Conservation (phyloP, 371 early-diverging fungal genomes). For the Basidiobolus meristosporus region DNA sequence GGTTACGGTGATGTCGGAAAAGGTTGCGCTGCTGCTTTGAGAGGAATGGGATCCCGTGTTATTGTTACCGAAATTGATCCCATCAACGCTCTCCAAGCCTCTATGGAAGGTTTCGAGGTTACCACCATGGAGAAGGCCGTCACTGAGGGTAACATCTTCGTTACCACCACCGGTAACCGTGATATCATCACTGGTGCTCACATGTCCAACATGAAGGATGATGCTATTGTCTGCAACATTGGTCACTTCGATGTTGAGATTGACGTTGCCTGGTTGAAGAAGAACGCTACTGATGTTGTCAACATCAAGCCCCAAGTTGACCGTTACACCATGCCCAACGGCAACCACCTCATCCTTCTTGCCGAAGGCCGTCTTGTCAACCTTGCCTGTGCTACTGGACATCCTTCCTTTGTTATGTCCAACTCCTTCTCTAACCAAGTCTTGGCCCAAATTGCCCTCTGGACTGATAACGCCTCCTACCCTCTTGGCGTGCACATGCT, state of each 20-base stretch:
- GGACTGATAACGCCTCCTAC: conserved; percentile 78
- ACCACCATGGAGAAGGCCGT: conserved; percentile 96
- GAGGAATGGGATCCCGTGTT: conserved; percentile 97
- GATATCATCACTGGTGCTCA: conserved; percentile 90
- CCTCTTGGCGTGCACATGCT: conserved; percentile 94
- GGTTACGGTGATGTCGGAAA: conserved; percentile 99
- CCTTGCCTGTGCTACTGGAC: conserved; percentile 98
- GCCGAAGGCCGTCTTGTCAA: conserved; percentile 98
- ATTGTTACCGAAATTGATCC: conserved; percentile 96
- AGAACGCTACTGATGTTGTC: conserved; percentile 66
- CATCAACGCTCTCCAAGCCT: conserved; percentile 97
- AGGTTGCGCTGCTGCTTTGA: conserved; percentile 96
- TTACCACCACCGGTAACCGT: conserved; percentile 98
- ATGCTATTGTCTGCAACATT: conserved; percentile 98
- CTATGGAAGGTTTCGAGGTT: conserved; percentile 98
- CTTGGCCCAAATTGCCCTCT: conserved; percentile 95
- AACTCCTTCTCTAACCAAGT: conserved; percentile 98
- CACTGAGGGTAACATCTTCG: conserved; percentile 85
- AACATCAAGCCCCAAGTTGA: conserved; percentile 99
- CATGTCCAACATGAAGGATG: conserved; percentile 89
- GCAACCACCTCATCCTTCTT: conserved; percentile 86
- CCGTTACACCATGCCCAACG: conserved; percentile 84
- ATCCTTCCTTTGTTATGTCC: conserved; percentile 98
- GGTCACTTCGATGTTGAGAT: conserved; percentile 99
- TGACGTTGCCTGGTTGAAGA: conserved; percentile 97